These are phyloP conservation scores for Trypanosoma lewisi DNA, from an alignment of 208 protist genomes.

Conservation along the genomic window DNA sequence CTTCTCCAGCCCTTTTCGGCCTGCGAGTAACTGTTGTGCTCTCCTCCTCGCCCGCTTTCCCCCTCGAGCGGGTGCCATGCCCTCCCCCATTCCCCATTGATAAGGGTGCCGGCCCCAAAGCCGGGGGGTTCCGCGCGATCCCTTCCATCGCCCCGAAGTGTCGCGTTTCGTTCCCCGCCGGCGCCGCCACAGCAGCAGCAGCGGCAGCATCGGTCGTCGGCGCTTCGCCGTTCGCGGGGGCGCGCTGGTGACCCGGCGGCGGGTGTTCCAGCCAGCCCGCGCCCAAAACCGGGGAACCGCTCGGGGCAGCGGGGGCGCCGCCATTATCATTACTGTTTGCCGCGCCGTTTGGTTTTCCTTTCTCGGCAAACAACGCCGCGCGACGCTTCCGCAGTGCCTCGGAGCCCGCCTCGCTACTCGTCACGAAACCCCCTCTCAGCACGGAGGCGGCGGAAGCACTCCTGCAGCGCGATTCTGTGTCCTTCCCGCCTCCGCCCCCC, in stretches of 20 bases:
- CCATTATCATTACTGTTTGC: background rate
- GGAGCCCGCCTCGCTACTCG: background rate
- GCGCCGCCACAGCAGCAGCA: background rate
- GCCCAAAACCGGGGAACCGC: too few species aligned
- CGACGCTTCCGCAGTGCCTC: conserved; percentile 54
- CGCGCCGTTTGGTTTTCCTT: background rate
- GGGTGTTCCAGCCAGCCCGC: too few species aligned
- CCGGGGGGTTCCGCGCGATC: background rate
- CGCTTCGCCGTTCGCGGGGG: background rate
- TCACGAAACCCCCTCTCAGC: background rate
- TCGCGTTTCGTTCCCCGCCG: background rate
- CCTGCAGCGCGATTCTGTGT: background rate
- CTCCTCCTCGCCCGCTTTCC: background rate
- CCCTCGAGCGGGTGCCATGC: background rate
- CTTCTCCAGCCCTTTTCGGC: conserved; percentile 4
- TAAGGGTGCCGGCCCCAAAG: background rate
- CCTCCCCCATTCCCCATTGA: background rate
- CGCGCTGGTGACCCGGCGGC: too few species aligned
- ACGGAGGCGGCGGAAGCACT: background rate
- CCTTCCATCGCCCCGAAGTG: background rate
- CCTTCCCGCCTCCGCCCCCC: background rate
- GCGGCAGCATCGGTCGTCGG: background rate
- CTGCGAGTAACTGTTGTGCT: background rate
- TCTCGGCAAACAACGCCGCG: conserved; percentile 39
- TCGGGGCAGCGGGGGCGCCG: background rate